Evolutionary conservation across 2,329 filamentous ascomycete genomes (phyloP).

Genomic region (Colletotrichum camelliae): DNA sequence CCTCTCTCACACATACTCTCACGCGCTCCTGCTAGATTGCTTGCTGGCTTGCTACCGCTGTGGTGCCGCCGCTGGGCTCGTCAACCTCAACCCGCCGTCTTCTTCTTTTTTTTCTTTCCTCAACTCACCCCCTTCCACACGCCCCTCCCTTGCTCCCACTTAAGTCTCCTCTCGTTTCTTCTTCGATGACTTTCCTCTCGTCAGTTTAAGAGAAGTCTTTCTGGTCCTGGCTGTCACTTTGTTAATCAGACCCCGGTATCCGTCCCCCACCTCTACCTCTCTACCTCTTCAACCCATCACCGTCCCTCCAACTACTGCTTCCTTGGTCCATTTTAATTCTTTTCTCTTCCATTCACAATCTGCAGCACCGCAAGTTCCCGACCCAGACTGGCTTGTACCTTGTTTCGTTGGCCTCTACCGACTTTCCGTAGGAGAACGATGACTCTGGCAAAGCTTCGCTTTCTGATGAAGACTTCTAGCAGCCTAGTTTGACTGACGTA

Average conservation of each 20-base stretch:
- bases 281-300: constrained; percentile 24
- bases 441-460: constrained; percentile 41
- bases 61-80: neutral
- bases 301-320: constrained; percentile 22
- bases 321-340: constrained; percentile 25
- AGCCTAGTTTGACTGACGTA: constrained; percentile 45
- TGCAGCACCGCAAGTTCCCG: constrained; percentile 40
- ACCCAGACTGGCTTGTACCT: constrained; percentile 40
- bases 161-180: constrained; percentile 18
- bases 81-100: neutral
- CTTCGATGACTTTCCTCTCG: constrained; percentile 21
- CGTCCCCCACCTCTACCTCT: constrained; percentile 20
- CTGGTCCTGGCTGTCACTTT: constrained; percentile 23
- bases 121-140: constrained; percentile 13
- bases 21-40: neutral
- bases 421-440: constrained; percentile 39
- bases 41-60: neutral
- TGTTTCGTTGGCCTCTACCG: constrained; percentile 28
- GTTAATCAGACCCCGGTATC: constrained; percentile 25
- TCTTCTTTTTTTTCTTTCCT: constrained; percentile 3
- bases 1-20: neutral
- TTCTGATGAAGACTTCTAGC: constrained; percentile 39
- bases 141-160: constrained; percentile 8
- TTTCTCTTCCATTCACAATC: constrained; percentile 26
- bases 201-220: constrained; percentile 16